Percentiles rank a stretch among this genome's conserved stretches.
These are phyloP conservation scores for Coelastrella sp. DNA, from an alignment of 139 green algal species.

Conservation along the genomic window DNA sequence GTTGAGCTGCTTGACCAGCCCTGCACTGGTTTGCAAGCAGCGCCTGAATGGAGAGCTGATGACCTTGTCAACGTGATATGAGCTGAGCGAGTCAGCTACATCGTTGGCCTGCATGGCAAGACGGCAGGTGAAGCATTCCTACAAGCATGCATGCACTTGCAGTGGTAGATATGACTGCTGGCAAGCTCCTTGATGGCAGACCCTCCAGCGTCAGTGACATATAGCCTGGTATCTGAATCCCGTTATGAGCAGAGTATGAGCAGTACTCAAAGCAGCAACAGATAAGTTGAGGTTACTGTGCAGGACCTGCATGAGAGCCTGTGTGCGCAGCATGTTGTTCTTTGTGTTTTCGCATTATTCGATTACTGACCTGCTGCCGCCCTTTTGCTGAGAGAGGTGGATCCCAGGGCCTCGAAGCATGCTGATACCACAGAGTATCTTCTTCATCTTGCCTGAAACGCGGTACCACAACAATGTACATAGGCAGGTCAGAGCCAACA, in stretches of 20 bases:
- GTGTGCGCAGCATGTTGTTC: no score
- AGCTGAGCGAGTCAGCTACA: conserved; percentile 14
- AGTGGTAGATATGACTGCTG: neutral
- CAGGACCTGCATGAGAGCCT: no score
- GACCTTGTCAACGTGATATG: conserved; percentile 47
- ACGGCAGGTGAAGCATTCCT: neutral
- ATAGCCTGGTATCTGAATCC: no score
- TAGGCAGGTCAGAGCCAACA: no score
- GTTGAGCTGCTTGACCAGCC: conserved; percentile 49
- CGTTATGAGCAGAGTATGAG: no score
- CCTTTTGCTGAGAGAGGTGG: conserved; percentile 50
- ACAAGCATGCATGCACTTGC: neutral
- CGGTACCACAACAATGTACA: no score
- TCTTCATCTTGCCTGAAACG: conserved; percentile 54
- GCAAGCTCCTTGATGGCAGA: neutral
- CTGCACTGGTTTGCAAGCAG: conserved; percentile 64
- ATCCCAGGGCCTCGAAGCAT: conserved; percentile 45
- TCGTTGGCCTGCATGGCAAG: conserved; percentile 45
- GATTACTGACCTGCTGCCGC: conserved; percentile 36
- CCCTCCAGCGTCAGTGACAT: no score
- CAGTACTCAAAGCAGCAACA: no score
- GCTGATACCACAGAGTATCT: conserved; percentile 43
- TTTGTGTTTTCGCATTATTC: no score
- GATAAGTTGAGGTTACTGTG: no score
- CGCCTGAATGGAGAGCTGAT: conserved; percentile 60